Base-by-base conservation (phyloP, 2,329 filamentous ascomycete genomes). In the Byssoonygena ceratinophila region DNA sequence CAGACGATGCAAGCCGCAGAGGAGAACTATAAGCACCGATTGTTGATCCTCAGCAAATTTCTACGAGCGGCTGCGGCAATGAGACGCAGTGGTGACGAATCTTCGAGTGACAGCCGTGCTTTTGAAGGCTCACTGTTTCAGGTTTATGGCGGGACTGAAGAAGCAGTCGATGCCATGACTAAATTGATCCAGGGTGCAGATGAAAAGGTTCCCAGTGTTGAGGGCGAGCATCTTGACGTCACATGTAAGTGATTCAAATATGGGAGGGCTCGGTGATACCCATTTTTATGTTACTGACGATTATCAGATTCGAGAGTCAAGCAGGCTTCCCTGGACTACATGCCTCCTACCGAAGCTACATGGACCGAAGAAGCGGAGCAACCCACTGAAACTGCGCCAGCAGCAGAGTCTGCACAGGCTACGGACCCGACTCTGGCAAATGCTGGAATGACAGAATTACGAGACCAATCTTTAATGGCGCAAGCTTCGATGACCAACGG, bases 71-170 rank as follows among this genome's bases (percentile, higher is more conserved):
- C 81, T 34, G 81, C 81, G 55, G 76, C 76, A 46, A 77, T 79
- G 66, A 75, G 81, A 58, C 76, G 76, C 54, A 68, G 73, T 37
- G 77, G 79, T 47, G 79, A 82, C 55, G 76, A 78, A 46, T 74
- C 76, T 51, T 75, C 76, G 2, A 71, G 74, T 14, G 77, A 82
- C 60, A 78, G 72, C 58, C 77, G 75, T 61, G 81, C 79, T 14
- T 83, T 83, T 56, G 81, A 84, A 67, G 80, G 79, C 54, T 79
- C 78, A 9, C 66, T 84, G 53, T 71, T 81, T 55, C 72, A 81
- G 59, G 77, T 83, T 29, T 84, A 84, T 59, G 80, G 79, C 57
- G 81, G 81, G 37, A 79, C 80, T 54, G 69, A 75, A 40, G 71
- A 74, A 57, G 79, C 81, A 29, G 78, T 84, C 11, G 70, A 71